phyloP scores from a whole-genome alignment of 495 filamentous ascomycete species.

The Penicillium desertorum region DNA sequence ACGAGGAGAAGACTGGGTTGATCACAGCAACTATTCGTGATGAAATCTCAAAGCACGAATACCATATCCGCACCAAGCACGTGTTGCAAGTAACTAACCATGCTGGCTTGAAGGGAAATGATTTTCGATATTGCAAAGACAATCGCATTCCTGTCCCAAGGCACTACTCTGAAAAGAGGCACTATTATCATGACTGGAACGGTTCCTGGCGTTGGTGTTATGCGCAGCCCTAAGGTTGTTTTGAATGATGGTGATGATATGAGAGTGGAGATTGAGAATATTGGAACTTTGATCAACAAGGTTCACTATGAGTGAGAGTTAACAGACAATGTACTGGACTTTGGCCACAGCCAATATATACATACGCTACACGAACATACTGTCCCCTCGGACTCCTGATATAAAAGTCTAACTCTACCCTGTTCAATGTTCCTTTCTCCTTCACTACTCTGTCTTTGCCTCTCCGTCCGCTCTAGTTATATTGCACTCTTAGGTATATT shows the following conservation, averaged over 20 bases:
- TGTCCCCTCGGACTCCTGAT: no score
- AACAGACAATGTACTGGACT: no score
- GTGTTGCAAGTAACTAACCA: no score
- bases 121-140: conserved; percentile 62
- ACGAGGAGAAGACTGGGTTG: conserved; percentile 30
- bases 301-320: conserved; percentile 19
- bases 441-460: no score
- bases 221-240: conserved; percentile 42
- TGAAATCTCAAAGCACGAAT: conserved; percentile 37
- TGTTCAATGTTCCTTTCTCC: no score
- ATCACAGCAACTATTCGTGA: conserved; percentile 39
- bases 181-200: conserved; percentile 75
- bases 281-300: conserved; percentile 23
- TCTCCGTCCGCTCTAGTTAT: no score
- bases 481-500: no score
- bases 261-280: conserved; percentile 43
- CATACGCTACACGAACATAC: no score
- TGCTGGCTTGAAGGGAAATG: conserved; percentile 42
- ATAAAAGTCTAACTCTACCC: no score
- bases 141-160: conserved; percentile 63
- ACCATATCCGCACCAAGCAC: conserved; percentile 46
- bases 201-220: conserved; percentile 30
- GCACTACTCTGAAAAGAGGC: conserved; percentile 66
- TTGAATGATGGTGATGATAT: conserved; percentile 53
- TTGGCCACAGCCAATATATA: no score